Evolutionary conservation across 2,329 filamentous ascomycete genomes (phyloP).

Genomic region (Ascochyta clinopodiicola): DNA sequence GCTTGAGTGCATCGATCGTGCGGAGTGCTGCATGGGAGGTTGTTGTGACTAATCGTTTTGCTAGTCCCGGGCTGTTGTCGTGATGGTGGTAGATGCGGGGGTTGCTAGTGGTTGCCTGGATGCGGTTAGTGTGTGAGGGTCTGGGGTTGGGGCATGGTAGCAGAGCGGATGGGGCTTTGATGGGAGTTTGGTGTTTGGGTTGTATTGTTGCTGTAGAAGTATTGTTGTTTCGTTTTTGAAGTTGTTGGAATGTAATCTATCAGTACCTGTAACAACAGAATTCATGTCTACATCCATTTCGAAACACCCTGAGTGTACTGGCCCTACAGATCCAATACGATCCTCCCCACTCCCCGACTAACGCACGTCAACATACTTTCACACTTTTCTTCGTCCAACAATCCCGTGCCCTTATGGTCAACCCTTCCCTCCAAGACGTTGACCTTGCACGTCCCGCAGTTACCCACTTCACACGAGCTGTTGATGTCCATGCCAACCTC

Average conservation of each 20-base stretch:
- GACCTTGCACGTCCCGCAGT: slow-evolving; percentile 54
- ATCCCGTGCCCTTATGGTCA: slow-evolving; percentile 49
- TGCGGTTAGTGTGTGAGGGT: neutral
- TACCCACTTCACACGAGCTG: slow-evolving; percentile 53
- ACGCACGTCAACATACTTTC: slow-evolving; percentile 49
- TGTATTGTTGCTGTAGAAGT: too few species aligned
- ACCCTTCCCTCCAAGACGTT: slow-evolving; percentile 48
- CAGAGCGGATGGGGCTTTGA: too few species aligned
- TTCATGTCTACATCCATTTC: too few species aligned
- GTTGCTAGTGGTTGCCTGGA: neutral
- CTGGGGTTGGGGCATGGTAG: too few species aligned
- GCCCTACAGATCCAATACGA: slow-evolving; percentile 35
- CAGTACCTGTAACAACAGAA: too few species aligned
- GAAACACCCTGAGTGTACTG: too few species aligned
- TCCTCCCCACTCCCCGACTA: slow-evolving; percentile 42
- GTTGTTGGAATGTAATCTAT: too few species aligned
- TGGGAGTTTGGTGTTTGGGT: too few species aligned
- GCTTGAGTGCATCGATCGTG: neutral
- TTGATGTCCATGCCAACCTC: slow-evolving; percentile 54
- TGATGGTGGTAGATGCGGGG: neutral
- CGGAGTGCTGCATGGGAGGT: neutral
- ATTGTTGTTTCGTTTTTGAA: too few species aligned
- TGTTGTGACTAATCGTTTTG: neutral
- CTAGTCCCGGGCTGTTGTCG: neutral
- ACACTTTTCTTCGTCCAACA: slow-evolving; percentile 47